Base-by-base conservation (phyloP, 306 rosid species). In the Prunus campanulata region DNA sequence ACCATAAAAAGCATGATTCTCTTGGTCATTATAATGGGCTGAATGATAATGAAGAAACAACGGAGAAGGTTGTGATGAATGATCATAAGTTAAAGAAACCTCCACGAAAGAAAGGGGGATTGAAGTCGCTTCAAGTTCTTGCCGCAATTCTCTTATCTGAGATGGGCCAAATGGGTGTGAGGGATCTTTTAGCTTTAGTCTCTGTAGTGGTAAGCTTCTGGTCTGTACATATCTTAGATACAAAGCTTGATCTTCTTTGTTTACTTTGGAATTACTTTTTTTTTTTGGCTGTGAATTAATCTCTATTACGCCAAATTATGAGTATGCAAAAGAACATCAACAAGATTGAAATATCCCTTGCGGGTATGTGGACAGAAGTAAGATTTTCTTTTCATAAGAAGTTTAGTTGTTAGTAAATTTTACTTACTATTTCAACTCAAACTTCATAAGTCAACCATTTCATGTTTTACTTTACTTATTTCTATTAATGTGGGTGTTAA, bases 51-150 rank as follows among this genome's bases (percentile, higher is more conserved):
- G 72, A 80, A 83, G 83, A 83, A 74, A 81, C 63, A 62, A 35
- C 78, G 20, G 74, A 82, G 55, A 78, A 71, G 50, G 77, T 64
- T 70, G 75, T 60, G 66, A 70, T 55, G 20, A 77, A 81, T 68
- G 84, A 79, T 66, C 56, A 57, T 51, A 73, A 66, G 52, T 70
- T 66, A 71, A 85, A 86, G 78, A 80, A 78, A 75, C 70, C 57
- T 68, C 59, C 81, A 49, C 82, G 72, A 44, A 92, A 88, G 84
- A 88, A 81, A 71, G 86, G 93, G 54, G 93, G 88, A 48, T 66
- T 90, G 81, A 90, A 87, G 83, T 90, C 96, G 50, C 87, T 92
- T 73, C 84, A 92, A 77, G 90, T 91, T 64, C 96, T 92, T 74
- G 88, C 93, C 46, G 92, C 93, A 68, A 87, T 93, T 85, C 87